Evolutionary conservation across 202 grass and related monocot genomes (phyloP).

Genomic region (Musa balbisiana): DNA sequence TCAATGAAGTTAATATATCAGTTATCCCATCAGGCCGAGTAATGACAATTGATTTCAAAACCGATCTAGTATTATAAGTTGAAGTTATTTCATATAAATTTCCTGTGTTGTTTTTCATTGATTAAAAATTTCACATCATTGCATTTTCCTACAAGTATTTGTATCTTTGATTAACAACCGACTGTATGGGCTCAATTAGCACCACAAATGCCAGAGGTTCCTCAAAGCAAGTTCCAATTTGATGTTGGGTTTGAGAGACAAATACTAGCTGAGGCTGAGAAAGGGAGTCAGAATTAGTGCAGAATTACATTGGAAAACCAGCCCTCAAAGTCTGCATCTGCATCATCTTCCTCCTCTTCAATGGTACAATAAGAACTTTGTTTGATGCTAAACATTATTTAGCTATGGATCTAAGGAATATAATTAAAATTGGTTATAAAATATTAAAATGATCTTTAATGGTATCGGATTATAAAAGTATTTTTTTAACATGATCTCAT

Average conservation of each 20-base stretch:
- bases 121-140: too few species aligned
- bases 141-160: not conserved
- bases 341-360: constrained; percentile 11
- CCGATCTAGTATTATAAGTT: not conserved
- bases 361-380: not conserved
- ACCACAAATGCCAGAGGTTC: constrained; percentile 55
- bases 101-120: not conserved
- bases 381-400: not conserved
- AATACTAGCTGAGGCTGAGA: constrained; percentile 88
- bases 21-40: too few species aligned
- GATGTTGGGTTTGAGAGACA: constrained; percentile 88
- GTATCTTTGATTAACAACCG: constrained; percentile 14
- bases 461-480: too few species aligned
- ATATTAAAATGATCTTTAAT: too few species aligned
- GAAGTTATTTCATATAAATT: not conserved
- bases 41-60: too few species aligned
- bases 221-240: constrained; percentile 64
- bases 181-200: constrained; percentile 67
- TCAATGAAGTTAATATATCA: too few species aligned
- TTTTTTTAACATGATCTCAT: too few species aligned
- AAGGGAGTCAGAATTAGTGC: constrained; percentile 72
- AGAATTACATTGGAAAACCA: constrained; percentile 55
- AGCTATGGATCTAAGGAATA: not conserved
- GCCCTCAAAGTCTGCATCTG: constrained; percentile 31
- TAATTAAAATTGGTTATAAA: not conserved